Evolutionary conservation across 495 filamentous ascomycete species (phyloP), one percentile per base, ranked within the genome.

Genomic region (Rhypophila decipiens): DNA sequence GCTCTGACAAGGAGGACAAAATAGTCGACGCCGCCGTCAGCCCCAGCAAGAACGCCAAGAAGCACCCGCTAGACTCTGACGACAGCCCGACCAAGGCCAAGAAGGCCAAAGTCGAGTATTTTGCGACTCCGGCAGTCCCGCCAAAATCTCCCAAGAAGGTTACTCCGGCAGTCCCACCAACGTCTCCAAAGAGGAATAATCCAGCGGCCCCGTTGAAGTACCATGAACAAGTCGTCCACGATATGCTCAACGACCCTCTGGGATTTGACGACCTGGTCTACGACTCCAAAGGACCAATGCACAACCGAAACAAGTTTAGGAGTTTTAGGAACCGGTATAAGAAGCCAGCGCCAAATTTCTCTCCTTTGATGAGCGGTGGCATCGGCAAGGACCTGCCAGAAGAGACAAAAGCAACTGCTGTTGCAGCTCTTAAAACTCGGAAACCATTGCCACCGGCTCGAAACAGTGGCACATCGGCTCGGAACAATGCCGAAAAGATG

Each of bases 241-340:
- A 65, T 22, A 65, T 58, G 52, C 45, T 56, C 2, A 39, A 12
- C 19, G 22, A 58, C 44, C 59, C 61, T 2, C 57, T 63, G 9
- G 61, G 43, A 24, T 63, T 50, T 39, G 57, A 63, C 38, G 61
- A 65, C 47, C 33, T 38, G 2, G 61, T 65, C 20, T 47, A 45
- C 40, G 48, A 53, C 20, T 49, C 42, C 20, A 45, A 13, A 9
- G 17, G 47, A 15, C 46, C 36, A 35, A 40, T 39, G 43, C 40
- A 5, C 29, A 15, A 43, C 40, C 19, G 21, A n/a, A 9, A 19
- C 3, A 34, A n/a, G 21, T 51, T 57, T 21, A 35, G 27, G 17
- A 22, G 43, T 11, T 55, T 43, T 31, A 41, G 55, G 1, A 37
- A 23, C 3, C 34, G 37, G 13, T 24, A 34, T 31, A 35, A 46